Conservation (phyloP, 1,284 basidiomycete genomes). For the Sanghuangporus sanghuang region DNA sequence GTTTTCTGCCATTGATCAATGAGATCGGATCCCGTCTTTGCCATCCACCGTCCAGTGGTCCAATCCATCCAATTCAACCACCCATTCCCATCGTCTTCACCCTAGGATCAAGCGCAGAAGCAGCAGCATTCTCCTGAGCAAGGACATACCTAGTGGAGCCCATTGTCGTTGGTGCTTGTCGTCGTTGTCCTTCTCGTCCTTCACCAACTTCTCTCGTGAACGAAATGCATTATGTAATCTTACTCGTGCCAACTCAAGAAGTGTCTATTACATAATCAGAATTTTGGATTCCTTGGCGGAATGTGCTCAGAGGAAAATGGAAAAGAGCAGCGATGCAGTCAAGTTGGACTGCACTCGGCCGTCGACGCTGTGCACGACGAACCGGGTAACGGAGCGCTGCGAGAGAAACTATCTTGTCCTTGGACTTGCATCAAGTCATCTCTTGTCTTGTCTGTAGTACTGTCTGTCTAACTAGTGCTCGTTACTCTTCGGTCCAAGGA, state of each 20-base stretch:
- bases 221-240: conserved; percentile 1
- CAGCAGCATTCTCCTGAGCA: neutral
- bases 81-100: conserved; percentile 18
- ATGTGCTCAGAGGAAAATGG: neutral
- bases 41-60: conserved; percentile 1
- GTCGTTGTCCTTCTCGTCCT: conserved; percentile 20
- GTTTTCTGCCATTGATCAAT: neutral
- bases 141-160: conserved; percentile 38
- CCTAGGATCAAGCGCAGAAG: neutral
- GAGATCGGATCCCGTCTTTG: neutral
- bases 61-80: conserved; percentile 19
- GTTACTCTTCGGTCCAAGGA: neutral
- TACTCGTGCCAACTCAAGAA: neutral
- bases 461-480: neutral
- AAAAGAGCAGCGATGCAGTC: conserved; percentile 36
- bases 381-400: conserved; percentile 45
- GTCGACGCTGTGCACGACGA: conserved; percentile 28
- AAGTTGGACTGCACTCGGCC: conserved; percentile 36
- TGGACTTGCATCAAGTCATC: neutral
- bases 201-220: conserved; percentile 5
- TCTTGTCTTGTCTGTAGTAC: neutral
- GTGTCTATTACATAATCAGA: neutral
- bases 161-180: conserved; percentile 56
- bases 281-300: neutral
- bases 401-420: conserved; percentile 5